Evolutionary conservation across 2,329 filamentous ascomycete genomes (phyloP), one percentile per base, ranked within the genome.

Genomic region (Sporothrix curviconia): DNA sequence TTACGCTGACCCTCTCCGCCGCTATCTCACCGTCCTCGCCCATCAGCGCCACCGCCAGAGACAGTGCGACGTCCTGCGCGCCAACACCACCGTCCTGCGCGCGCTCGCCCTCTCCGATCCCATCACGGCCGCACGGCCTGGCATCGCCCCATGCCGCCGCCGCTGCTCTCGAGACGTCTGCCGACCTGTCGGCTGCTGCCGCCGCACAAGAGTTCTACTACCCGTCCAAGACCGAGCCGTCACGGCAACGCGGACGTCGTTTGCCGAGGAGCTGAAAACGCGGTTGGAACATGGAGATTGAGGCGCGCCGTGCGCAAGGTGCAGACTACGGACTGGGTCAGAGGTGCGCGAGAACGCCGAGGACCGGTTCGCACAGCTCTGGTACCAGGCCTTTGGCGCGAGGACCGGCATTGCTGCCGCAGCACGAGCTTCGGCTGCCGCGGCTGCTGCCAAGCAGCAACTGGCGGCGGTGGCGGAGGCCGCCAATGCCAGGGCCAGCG

Each of bases 251-350:
- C 75, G 79, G 61, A 76, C 78, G 28, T 77, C 78, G 49, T 73
- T 88, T 51, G 68, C 84, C 55, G 87, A 91, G 67, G 75, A 82
- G 36, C 78, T 85, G 65, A 92, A 92, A 75, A 85, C 89, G 66
- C 77, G 82, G 60, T n/a, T 92, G 89, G 89, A 92, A 94, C 70
- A 71, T 79, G 52, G 88, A 92, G 71, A 71, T 92, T 36, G 80
- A 86, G 69, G 76, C n/a, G 77, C 60, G 78, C 85, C 53, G 85
- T 87, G 56, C 77, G 76, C 59, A 86, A 82, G 78, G 80, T 83
- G 57, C 83, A 90, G 71, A 77, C 72, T 34, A 83, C 80, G 60
- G 81, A 87, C 69, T 90, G 85, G 86, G 72, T 76, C 50, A n/a
- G 77, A 78, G 54, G 77, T 85, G 55, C 78, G 84, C 55, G 81